Percentiles rank a stretch among this genome's conserved stretches.
Evolutionary conservation across 148 eudicot species (phyloP).

Genomic region (Chenopodium suecicum): DNA sequence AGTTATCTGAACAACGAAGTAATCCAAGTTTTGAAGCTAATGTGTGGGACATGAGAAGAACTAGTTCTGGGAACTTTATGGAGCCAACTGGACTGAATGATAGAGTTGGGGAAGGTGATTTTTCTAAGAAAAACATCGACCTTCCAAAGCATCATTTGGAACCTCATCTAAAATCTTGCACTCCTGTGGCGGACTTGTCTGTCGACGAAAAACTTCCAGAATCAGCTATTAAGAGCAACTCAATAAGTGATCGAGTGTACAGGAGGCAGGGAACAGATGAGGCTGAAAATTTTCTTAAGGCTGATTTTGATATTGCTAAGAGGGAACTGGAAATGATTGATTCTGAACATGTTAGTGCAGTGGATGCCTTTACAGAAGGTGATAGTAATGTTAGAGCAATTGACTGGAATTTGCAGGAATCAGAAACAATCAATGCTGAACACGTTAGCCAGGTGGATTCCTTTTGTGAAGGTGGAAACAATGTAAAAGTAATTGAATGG

Average conservation of each 20-base stretch:
- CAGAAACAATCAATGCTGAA: background rate
- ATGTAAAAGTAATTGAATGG: background rate
- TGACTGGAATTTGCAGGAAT: slow-evolving; percentile 5
- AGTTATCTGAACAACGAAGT: slow-evolving; percentile 21
- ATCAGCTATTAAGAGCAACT: slow-evolving; percentile 23
- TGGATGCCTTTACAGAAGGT: background rate
- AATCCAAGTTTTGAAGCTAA: slow-evolving; percentile 15
- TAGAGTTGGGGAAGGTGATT: slow-evolving; percentile 38
- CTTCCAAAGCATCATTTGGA: slow-evolving; percentile 28
- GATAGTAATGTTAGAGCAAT: background rate
- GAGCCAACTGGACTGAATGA: slow-evolving; percentile 2
- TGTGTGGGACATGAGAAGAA: background rate
- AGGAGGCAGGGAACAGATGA: slow-evolving; percentile 7
- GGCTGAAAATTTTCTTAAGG: slow-evolving; percentile 14
- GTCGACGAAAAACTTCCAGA: slow-evolving; percentile 27
- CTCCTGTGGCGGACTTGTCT: slow-evolving; percentile 24
- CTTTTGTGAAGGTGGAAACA: slow-evolving; percentile 8
- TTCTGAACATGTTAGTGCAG: background rate
- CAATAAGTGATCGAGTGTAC: slow-evolving; percentile 42
- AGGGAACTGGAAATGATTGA: background rate
- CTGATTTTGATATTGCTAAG: background rate
- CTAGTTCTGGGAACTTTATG: background rate
- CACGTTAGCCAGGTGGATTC: background rate
- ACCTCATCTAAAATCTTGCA: slow-evolving; percentile 20
- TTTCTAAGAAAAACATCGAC: slow-evolving; percentile 27